Evolutionary conservation across 2,329 filamentous ascomycete species (phyloP), one percentile per base, ranked within the genome.

Genomic region (Calonectria henricotiae): DNA sequence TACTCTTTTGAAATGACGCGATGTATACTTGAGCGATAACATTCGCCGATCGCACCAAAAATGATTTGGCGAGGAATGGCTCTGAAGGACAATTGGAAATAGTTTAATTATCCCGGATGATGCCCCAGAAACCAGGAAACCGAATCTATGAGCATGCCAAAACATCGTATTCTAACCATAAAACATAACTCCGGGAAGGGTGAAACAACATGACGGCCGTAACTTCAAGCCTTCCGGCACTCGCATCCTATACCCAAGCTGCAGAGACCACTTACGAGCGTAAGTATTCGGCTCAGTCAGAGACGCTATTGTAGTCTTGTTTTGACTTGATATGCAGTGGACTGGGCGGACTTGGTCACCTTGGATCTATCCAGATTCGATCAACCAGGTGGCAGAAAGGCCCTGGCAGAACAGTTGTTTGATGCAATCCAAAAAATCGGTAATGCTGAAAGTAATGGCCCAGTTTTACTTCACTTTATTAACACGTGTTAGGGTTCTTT

Each of bases 401-500:
- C 51, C 20, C 51, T 55, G 6, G 51, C 51, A 4, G 27, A 39
- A 39, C 51, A 55, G 6, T 17, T 55, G 20, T 55, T 39, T 25
- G 32, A 39, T 37, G 51, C 51, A 39, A 55, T 55, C 5, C 51
- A 55, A 20, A 55, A 55, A 55, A 55, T 55, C 15, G 51, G 51
- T 55, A 25, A 46, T 46, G 4, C n/a, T 1, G 27, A 5, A 25
- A 49, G 8, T 49, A 9, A 11, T n/a, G n/a, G 7, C 23, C 8
- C 44, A 17, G 4, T 13, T 13, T 49, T n/a, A 4, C 1, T 17
- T 3, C 17, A 25, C 39, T n/a, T 11, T 15, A 23, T 39, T 55
- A 17, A 55, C n/a, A 12, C 8, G 2, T 37, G 3, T 23, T 25
- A 58, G 71, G 71, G 0, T 88, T 90, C 81, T 91, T 91, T 79